A percentile compares a stretch with the other conserved stretches of the same genome.
These are phyloP conservation scores for Kalmusia sp. DNA, from an alignment of 2,329 filamentous ascomycete species.

Conservation along the genomic window DNA sequence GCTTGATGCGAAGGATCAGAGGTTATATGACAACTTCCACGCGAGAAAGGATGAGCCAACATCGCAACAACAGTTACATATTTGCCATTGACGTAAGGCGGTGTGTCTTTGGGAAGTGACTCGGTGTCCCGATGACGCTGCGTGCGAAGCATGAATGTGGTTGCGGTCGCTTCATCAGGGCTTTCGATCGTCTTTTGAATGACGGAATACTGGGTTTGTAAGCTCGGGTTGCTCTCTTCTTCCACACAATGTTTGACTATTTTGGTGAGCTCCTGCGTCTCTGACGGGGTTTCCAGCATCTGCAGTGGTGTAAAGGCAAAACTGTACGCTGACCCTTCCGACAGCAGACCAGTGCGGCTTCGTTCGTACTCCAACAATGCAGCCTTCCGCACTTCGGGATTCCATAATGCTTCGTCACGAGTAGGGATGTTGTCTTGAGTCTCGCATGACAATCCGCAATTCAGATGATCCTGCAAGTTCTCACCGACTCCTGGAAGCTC, in stretches of 20 bases:
- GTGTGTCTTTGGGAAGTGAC: conserved; percentile 14
- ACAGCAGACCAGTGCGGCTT: conserved; percentile 21
- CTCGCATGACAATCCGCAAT: conserved; percentile 17
- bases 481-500: conserved; percentile 67
- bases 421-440: conserved; percentile 18
- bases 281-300: conserved; percentile 18
- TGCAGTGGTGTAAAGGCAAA: conserved; percentile 29
- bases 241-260: conserved; percentile 8
- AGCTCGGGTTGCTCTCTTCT: conserved; percentile 4
- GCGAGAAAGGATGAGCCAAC: conserved; percentile 48
- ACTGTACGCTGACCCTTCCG: conserved; percentile 26
- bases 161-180: conserved; percentile 25
- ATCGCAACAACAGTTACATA: conserved; percentile 22
- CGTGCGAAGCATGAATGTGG: conserved; percentile 20
- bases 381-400: conserved; percentile 17
- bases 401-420: conserved; percentile 13
- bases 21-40: conserved; percentile 49
- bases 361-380: conserved; percentile 20
- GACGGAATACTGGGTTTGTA: conserved; percentile 19
- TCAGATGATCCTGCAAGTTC: conserved; percentile 65
- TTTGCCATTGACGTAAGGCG: conserved; percentile 20
- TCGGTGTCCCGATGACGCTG: conserved; percentile 18
- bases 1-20: conserved; percentile 42
- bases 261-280: conserved; percentile 20
- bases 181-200: conserved; percentile 20